phyloP scores from a whole-genome alignment of 2,329 filamentous ascomycete species.

The Clarireedia homoeocarpa region DNA sequence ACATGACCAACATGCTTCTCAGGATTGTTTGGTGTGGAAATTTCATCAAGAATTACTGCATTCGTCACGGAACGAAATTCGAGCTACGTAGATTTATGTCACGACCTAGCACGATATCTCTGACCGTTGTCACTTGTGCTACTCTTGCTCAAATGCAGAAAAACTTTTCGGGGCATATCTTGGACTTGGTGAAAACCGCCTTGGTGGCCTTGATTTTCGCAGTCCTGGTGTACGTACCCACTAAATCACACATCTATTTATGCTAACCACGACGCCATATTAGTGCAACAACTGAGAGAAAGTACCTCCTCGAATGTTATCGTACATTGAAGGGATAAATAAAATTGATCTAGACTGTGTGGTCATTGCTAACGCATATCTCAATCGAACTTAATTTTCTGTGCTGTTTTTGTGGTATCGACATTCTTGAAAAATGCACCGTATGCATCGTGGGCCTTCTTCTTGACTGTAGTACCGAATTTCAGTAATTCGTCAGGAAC shows the following conservation, averaged over 20 bases:
- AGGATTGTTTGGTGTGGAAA: conserved; percentile 71
- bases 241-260: not conserved
- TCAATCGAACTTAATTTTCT: conserved; percentile 84
- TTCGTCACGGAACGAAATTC: conserved; percentile 36
- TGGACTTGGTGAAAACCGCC: conserved; percentile 38
- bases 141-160: conserved; percentile 31
- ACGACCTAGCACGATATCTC: conserved; percentile 34
- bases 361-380: not conserved
- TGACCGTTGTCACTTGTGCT: conserved; percentile 38
- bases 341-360: too few relatives aligned
- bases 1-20: conserved; percentile 81
- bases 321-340: conserved; percentile 34
- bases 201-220: conserved; percentile 44
- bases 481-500: conserved; percentile 88
- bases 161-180: conserved; percentile 22
- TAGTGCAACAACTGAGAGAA: conserved; percentile 47
- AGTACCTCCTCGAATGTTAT: conserved; percentile 45
- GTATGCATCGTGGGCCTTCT: conserved; percentile 93
- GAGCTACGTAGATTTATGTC: conserved; percentile 37
- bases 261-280: conserved; percentile 9
- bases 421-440: conserved; percentile 93
- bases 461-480: conserved; percentile 97
- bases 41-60: conserved; percentile 65
- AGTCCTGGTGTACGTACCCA: conserved; percentile 48
- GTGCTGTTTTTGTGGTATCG: conserved; percentile 73